phyloP scores from a whole-genome alignment of 495 filamentous ascomycete species.

The Penicillium lagena region DNA sequence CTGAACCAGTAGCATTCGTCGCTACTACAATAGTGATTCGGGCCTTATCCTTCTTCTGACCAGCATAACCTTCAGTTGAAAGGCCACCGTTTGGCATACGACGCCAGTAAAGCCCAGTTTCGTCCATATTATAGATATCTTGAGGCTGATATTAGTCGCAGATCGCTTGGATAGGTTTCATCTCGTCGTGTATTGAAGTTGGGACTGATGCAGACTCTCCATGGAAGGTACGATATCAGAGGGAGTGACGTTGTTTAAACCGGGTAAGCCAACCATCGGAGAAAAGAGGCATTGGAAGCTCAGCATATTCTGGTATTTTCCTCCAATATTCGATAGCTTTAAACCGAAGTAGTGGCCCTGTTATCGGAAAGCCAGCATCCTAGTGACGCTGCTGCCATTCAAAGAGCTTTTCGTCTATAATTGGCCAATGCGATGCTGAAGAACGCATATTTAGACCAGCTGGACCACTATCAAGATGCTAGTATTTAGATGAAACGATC shows the following conservation, averaged over 20 bases:
- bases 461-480: slow-evolving; percentile 5
- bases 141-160: slow-evolving; percentile 2
- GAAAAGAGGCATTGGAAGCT: slow-evolving; percentile 2
- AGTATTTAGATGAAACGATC: slow-evolving; percentile 7
- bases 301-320: slow-evolving; percentile 4
- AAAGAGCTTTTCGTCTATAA: slow-evolving; percentile 4
- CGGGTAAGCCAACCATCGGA: slow-evolving; percentile 6
- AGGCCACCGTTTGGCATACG: slow-evolving; percentile 7
- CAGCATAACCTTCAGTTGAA: not conserved
- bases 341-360: slow-evolving; percentile 1
- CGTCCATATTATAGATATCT: slow-evolving; percentile 10
- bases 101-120: slow-evolving; percentile 5
- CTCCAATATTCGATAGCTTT: slow-evolving; percentile 5
- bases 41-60: slow-evolving; percentile 5
- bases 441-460: not conserved
- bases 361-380: slow-evolving; percentile 1
- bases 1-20: slow-evolving; percentile 11
- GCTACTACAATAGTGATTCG: slow-evolving; percentile 12
- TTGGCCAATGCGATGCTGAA: slow-evolving; percentile 2
- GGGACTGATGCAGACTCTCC: slow-evolving; percentile 5
- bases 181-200: slow-evolving; percentile 3
- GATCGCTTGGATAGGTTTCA: slow-evolving; percentile 1
- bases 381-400: slow-evolving; percentile 1
- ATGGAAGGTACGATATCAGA: slow-evolving; percentile 5
- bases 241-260: slow-evolving; percentile 4